Evolutionary conservation across 179 eudicot genomes (phyloP).

Genomic region (Beta macrorhiza): DNA sequence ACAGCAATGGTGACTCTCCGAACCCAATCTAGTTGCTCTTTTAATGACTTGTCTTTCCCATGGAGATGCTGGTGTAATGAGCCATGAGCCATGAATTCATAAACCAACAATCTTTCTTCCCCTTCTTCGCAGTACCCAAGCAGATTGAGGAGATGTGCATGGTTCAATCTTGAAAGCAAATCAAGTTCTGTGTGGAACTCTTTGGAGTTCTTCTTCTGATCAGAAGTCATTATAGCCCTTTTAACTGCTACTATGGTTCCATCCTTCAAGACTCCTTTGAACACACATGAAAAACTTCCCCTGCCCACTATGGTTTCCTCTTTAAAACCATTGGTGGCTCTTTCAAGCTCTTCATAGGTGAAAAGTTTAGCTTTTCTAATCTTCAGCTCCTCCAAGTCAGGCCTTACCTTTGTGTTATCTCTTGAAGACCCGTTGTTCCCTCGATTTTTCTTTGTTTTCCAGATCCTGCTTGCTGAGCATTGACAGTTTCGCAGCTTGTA

Average conservation of each 20-base stretch:
- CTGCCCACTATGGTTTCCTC: conserved; percentile 84
- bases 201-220: conserved; percentile 71
- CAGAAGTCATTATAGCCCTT: conserved; percentile 70
- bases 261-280: conserved; percentile 74
- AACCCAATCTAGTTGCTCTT: conserved; percentile 83
- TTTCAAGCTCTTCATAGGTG: conserved; percentile 71
- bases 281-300: conserved; percentile 95
- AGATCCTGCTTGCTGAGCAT: conserved; percentile 43
- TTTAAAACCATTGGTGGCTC: conserved; percentile 75
- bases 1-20: conserved; percentile 84
- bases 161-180: conserved; percentile 74
- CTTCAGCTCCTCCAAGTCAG: conserved; percentile 68
- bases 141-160: conserved; percentile 82
- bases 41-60: conserved; percentile 48
- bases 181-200: conserved; percentile 90
- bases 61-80: conserved; percentile 83
- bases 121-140: conserved; percentile 94
- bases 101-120: conserved; percentile 75
- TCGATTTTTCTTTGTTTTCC: conserved; percentile 34
- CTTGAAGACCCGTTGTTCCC: conserved; percentile 36
- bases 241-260: conserved; percentile 87
- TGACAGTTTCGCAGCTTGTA: conserved; percentile 65
- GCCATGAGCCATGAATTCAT: conserved; percentile 97
- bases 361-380: conserved; percentile 68
- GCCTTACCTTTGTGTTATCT: conserved; percentile 45